Evolutionary conservation across 306 rosid species (phyloP), one percentile per base, ranked within the genome.

Genomic region (Quercus variabilis): DNA sequence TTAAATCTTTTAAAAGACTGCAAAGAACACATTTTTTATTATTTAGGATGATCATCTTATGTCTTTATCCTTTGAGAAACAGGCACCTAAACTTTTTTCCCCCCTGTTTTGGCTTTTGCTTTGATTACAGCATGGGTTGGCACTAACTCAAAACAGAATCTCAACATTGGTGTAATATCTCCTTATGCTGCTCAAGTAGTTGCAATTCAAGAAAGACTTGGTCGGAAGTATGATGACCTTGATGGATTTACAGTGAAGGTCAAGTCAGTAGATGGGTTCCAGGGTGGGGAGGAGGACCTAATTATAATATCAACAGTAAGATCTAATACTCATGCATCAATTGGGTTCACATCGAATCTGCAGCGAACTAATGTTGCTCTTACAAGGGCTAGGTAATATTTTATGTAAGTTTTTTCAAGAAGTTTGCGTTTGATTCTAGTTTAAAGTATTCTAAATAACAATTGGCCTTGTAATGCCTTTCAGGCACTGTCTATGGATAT

Each of bases 161-260:
- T 91, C 19, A 75, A 85, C 60, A 28, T 93, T 31, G 98, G 98
- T 64, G 76, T 91, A 23, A 86, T 93, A 41, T 93, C 98, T 57
- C 98, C 98, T 19, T 93, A 93, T 80, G 86, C 94, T n/a, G 94
- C 93, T 31, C 98, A 93, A 86, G 97, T 91, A 33, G 83, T 54
- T 25, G 88, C 90, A 0, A 81, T 93, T 75, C 82, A 80, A 79
- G 90, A 85, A 20, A 79, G 76, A 68, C 74, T 93, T 71, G 90
- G 91, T 23, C 55, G 31, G 10, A 81, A 51, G 83, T 91, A 86
- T 56, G 87, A 84, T 11, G 56, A 26, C 4, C 26, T 26, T 21
- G 75, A 84, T 41, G 92, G 92, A 18, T 93, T 93, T 74, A 43
- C 43, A 15, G 97, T 93, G 77, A 87, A 91, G 49, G 94, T 91